Conservation (phyloP, 1,284 basidiomycete species). For the Apiotrichum siamense region DNA sequence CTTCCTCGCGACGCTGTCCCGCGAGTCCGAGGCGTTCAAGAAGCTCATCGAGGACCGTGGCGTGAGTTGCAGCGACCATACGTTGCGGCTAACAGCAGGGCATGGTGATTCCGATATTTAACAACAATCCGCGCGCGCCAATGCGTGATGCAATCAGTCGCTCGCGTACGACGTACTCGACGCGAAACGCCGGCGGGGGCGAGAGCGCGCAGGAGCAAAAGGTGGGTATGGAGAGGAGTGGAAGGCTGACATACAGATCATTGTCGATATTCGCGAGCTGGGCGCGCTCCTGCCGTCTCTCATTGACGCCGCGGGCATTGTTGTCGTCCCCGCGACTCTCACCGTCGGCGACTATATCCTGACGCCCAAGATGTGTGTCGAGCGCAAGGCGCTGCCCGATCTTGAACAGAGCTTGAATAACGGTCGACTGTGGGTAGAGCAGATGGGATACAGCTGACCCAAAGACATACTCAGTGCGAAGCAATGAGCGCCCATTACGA, state of each 20-base stretch:
- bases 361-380: conserved; percentile 91
- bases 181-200: conserved; percentile 79
- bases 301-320: conserved; percentile 73
- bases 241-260: conserved; percentile 57
- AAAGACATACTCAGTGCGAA: conserved; percentile 93
- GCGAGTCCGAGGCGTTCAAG: conserved; percentile 94
- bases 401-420: conserved; percentile 86
- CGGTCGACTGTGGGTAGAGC: conserved; percentile 72
- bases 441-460: neutral
- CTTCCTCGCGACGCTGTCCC: conserved; percentile 78
- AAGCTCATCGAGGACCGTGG: conserved; percentile 84
- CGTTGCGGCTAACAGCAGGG: conserved; percentile 55
- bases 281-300: conserved; percentile 85
- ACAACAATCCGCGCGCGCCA: conserved; percentile 62
- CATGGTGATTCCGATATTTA: conserved; percentile 85
- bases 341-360: conserved; percentile 95
- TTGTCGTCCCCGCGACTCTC: conserved; percentile 82
- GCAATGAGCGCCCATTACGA: conserved; percentile 95
- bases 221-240: too few relatives aligned
- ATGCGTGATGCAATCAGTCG: conserved; percentile 55
- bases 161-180: conserved; percentile 74
- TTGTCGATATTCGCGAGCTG: conserved; percentile 96
- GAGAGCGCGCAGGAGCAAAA: conserved; percentile 61
- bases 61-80: conserved; percentile 52
- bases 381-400: conserved; percentile 90